phyloP scores from a whole-genome alignment of 768 basidiomycete genomes.

The Rhodotorula taiwanensis region DNA sequence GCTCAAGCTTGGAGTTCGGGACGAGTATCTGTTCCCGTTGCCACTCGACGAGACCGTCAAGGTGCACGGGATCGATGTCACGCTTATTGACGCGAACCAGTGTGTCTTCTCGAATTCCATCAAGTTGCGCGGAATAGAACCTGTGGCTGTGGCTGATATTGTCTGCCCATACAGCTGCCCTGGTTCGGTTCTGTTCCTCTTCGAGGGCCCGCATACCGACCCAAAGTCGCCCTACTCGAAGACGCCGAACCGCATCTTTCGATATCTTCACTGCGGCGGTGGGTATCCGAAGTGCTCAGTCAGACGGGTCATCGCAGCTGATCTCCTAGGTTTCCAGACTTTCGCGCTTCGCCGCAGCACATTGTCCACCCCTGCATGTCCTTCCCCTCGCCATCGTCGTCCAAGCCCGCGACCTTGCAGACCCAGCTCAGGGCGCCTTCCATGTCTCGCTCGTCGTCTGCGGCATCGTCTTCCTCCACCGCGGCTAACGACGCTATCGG shows the following conservation, averaged over 20 bases:
- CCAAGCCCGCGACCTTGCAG: not conserved
- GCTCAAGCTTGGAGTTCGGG: conserved; percentile 82
- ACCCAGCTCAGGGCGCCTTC: not conserved
- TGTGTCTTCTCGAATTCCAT: conserved; percentile 39
- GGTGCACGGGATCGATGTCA: conserved; percentile 79
- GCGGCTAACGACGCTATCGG: not conserved
- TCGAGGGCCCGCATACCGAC: conserved; percentile 78
- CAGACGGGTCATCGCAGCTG: not conserved
- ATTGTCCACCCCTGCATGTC: conserved; percentile 70
- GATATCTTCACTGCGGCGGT: conserved; percentile 91
- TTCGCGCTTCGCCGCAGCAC: conserved; percentile 81
- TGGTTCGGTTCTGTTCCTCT: conserved; percentile 87
- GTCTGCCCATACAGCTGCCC: conserved; percentile 51
- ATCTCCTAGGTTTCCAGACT: conserved; percentile 45
- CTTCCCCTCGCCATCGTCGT: not conserved
- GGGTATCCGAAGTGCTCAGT: not conserved
- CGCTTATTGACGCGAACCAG: conserved; percentile 98
- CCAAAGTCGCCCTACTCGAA: conserved; percentile 33
- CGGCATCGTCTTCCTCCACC: not conserved
- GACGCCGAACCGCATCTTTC: conserved; percentile 50
- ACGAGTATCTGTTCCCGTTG: conserved; percentile 78
- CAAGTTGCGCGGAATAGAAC: not conserved
- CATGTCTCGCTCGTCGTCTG: not conserved
- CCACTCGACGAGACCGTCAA: conserved; percentile 69
- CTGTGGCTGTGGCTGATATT: too few relatives aligned